Conservation (phyloP, 306 rosid species). For the Cucurbita pepo region DNA sequence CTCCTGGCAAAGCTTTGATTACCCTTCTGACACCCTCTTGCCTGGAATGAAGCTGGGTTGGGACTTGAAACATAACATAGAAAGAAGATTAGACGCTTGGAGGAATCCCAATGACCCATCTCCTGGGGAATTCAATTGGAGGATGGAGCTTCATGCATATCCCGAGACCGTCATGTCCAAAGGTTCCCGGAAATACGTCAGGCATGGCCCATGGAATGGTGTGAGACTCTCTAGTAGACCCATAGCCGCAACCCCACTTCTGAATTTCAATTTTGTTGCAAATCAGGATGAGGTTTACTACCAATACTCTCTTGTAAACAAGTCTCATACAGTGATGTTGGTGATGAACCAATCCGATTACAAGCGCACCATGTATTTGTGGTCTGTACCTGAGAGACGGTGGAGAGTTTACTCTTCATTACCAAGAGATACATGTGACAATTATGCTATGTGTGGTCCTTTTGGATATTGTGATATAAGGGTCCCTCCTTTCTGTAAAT, state of each 20-base stretch:
- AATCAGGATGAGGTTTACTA: constrained; percentile 20
- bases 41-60: constrained; percentile 36
- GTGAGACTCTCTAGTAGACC: constrained; percentile 10
- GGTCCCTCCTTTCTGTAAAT: constrained; percentile 17
- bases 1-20: constrained; percentile 35
- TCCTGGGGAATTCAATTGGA: constrained; percentile 16
- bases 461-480: constrained; percentile 13
- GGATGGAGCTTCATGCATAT: background rate
- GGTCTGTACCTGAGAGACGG: constrained; percentile 2
- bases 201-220: constrained; percentile 43
- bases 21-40: constrained; percentile 23
- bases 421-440: constrained; percentile 28
- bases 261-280: background rate
- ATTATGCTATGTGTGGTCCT: constrained; percentile 23
- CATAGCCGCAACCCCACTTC: background rate
- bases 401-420: constrained; percentile 11
- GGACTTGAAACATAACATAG: constrained; percentile 18
- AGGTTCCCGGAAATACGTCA: background rate
- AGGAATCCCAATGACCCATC: constrained; percentile 31
- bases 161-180: constrained; percentile 21
- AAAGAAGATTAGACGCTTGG: constrained; percentile 34
- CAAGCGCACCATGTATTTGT: background rate
- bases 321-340: background rate
- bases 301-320: background rate
- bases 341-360: constrained; percentile 17